phyloP scores from a whole-genome alignment of 306 rosid species.

The Alnus rubra region DNA sequence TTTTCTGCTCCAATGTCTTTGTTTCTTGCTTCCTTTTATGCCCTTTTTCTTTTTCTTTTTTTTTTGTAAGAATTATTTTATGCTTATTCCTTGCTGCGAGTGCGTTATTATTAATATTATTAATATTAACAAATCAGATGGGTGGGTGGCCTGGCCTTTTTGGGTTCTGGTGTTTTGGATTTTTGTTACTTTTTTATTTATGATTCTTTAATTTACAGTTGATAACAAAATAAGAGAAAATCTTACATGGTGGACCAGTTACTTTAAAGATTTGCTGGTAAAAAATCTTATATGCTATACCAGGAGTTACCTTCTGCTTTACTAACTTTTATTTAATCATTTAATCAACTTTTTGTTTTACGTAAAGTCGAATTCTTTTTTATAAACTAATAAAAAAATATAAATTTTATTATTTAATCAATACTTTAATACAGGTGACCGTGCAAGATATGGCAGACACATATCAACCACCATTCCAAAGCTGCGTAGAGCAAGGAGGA shows the following conservation, averaged over 20 bases:
- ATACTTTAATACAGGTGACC: slow-evolving; percentile 46
- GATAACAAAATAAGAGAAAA: no score
- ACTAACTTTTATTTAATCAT: neutral
- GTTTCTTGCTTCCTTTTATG: neutral
- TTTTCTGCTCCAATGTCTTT: neutral
- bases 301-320: neutral
- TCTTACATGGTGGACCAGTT: no score
- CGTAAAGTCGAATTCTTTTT: no score
- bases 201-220: no score
- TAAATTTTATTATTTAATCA: no score
- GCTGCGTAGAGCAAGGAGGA: slow-evolving; percentile 62
- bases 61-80: no score
- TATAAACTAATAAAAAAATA: no score
- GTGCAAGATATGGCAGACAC: slow-evolving; percentile 86
- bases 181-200: neutral
- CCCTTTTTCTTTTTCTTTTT: neutral
- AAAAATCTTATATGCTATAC: no score
- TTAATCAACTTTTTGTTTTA: no score
- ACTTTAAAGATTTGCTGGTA: no score
- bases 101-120: neutral
- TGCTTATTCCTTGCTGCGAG: neutral
- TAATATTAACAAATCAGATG: neutral
- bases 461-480: slow-evolving; percentile 85
- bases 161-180: neutral
- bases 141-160: neutral